phyloP scores from a whole-genome alignment of 352 stramenopile species.

The Phytophthora idaei region DNA sequence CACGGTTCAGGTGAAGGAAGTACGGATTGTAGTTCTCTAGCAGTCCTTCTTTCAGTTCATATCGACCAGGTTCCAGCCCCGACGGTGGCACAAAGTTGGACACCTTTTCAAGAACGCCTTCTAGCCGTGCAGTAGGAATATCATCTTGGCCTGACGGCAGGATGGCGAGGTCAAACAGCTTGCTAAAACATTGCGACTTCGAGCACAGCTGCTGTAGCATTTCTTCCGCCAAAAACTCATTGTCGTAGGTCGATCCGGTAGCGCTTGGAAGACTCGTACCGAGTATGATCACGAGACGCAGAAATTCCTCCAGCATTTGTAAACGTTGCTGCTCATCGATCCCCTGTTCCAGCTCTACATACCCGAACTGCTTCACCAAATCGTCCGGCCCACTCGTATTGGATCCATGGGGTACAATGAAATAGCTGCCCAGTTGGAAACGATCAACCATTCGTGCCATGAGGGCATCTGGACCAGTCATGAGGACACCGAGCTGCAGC shows the following conservation, averaged over 20 bases:
- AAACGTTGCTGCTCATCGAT: slow-evolving; percentile 76
- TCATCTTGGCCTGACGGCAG: slow-evolving; percentile 86
- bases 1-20: slow-evolving; percentile 84
- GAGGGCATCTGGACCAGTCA: slow-evolving; percentile 68
- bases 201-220: slow-evolving; percentile 87
- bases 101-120: slow-evolving; percentile 67
- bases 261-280: slow-evolving; percentile 75
- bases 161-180: slow-evolving; percentile 81
- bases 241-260: slow-evolving; percentile 63
- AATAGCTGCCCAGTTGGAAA: slow-evolving; percentile 79
- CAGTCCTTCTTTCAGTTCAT: slow-evolving; percentile 75
- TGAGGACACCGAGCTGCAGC: slow-evolving; percentile 72
- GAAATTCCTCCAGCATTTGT: slow-evolving; percentile 85
- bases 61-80: slow-evolving; percentile 78
- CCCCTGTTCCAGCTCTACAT: slow-evolving; percentile 56
- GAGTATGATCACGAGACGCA: slow-evolving; percentile 79
- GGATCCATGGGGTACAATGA: slow-evolving; percentile 35
- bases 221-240: slow-evolving; percentile 80
- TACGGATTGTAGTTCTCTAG: slow-evolving; percentile 89
- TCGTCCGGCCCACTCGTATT: slow-evolving; percentile 17
- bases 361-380: slow-evolving; percentile 44
- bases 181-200: slow-evolving; percentile 80
- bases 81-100: slow-evolving; percentile 75
- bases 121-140: slow-evolving; percentile 66
- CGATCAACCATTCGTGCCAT: slow-evolving; percentile 77